Conservation (phyloP, 179 eudicot genomes). For the Sideroxylon spinosum region DNA sequence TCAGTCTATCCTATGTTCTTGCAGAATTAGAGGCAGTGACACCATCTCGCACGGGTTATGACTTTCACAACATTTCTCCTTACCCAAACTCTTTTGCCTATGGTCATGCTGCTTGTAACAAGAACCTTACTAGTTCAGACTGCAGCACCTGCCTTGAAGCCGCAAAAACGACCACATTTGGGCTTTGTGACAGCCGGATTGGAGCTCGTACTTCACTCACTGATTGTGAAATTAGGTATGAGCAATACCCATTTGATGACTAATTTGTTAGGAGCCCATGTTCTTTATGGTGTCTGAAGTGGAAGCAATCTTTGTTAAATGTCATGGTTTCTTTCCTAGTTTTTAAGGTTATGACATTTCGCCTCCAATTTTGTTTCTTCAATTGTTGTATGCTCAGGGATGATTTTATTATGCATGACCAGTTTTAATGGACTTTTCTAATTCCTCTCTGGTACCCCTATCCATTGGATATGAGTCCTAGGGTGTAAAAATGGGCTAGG, state of each 20-base stretch:
- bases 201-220: conserved; percentile 33
- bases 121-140: conserved; percentile 30
- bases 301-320: no score
- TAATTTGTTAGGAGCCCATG: conserved; percentile 7
- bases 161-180: conserved; percentile 32
- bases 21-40: conserved; percentile 26
- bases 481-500: no score
- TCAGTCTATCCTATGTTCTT: conserved; percentile 37
- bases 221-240: conserved; percentile 44
- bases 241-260: conserved; percentile 41
- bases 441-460: no score
- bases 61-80: conserved; percentile 40
- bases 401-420: conserved; percentile 2
- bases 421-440: no score
- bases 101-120: conserved; percentile 41
- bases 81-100: conserved; percentile 49
- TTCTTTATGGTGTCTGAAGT: no score
- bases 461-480: no score
- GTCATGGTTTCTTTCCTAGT: no score
- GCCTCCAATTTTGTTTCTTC: background rate
- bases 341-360: no score
- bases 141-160: conserved; percentile 39
- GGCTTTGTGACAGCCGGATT: conserved; percentile 26
- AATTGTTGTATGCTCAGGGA: background rate
- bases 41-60: conserved; percentile 26